These are phyloP conservation scores for Pyrenopolyporus hunteri DNA, from an alignment of 495 filamentous ascomycete species.

Conservation along the genomic window DNA sequence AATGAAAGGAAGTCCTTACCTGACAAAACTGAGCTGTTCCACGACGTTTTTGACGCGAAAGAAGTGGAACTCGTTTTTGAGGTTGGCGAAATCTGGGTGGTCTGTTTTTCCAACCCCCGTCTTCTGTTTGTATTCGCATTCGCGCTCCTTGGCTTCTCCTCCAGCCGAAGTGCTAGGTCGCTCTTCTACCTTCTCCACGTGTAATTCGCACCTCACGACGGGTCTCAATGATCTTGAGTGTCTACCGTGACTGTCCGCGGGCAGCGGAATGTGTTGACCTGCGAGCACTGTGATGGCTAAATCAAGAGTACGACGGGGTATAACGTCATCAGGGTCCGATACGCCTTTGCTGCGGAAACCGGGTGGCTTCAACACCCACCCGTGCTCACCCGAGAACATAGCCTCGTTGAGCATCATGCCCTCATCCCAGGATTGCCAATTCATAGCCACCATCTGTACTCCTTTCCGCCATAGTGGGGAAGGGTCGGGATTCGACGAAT, in stretches of 20 bases:
- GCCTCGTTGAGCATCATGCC: slow-evolving; percentile 95
- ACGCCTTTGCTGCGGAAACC: slow-evolving; percentile 49
- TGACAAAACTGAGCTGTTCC: slow-evolving; percentile 56
- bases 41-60: slow-evolving; percentile 47
- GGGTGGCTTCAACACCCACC: slow-evolving; percentile 85
- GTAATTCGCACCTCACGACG: slow-evolving; percentile 77
- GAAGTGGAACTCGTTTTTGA: slow-evolving; percentile 46
- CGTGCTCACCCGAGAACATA: slow-evolving; percentile 84
- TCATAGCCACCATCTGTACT: slow-evolving; percentile 91
- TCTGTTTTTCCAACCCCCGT: slow-evolving; percentile 45
- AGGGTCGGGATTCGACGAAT: slow-evolving; percentile 87
- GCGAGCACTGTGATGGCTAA: slow-evolving; percentile 53
- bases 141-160: slow-evolving; percentile 16
- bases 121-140: slow-evolving; percentile 43
- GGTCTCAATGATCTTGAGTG: slow-evolving; percentile 43
- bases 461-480: slow-evolving; percentile 83
- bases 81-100: slow-evolving; percentile 49
- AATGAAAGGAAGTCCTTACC: slow-evolving; percentile 41
- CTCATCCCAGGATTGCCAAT: slow-evolving; percentile 89
- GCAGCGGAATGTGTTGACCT: slow-evolving; percentile 51
- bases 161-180: slow-evolving; percentile 26
- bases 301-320: slow-evolving; percentile 43
- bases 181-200: slow-evolving; percentile 66
- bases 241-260: slow-evolving; percentile 39
- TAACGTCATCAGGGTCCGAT: neutral